Percentiles rank a stretch among this genome's conserved stretches.
Conservation (phyloP, 371 early-diverging fungal species). For the Rhizomucor pusillus region DNA sequence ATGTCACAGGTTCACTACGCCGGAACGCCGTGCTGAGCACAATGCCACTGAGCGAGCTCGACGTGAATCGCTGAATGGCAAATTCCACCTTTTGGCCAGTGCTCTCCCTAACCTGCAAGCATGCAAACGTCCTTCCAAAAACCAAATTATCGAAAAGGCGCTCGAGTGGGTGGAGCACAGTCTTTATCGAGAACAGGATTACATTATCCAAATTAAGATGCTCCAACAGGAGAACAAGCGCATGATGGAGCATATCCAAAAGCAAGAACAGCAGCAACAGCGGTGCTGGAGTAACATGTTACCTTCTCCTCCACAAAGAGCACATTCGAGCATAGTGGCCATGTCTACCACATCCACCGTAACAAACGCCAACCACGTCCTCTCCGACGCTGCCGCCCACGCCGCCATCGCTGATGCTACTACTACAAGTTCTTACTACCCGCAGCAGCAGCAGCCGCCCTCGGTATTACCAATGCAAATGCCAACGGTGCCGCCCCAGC, state of each 20-base stretch:
- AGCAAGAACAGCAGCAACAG: conserved; percentile 1
- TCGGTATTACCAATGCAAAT: too few species aligned
- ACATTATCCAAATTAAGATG: conserved; percentile 23
- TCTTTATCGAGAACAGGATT: conserved; percentile 24
- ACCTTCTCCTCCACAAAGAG: too few species aligned
- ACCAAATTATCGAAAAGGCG: conserved; percentile 66
- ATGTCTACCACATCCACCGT: too few species aligned
- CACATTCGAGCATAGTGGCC: too few species aligned
- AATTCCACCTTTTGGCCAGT: conserved; percentile 65
- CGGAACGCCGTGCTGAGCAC: conserved; percentile 62
- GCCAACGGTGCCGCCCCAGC: too few species aligned
- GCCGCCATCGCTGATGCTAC: too few species aligned
- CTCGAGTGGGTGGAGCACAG: conserved; percentile 51
- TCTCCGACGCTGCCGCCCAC: too few species aligned
- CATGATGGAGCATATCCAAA: conserved; percentile 4
- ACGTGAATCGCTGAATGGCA: conserved; percentile 63
- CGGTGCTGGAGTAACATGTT: background rate
- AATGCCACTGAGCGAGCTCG: conserved; percentile 77
- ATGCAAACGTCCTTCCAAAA: conserved; percentile 65
- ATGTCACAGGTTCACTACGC: background rate
- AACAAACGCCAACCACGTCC: too few species aligned
- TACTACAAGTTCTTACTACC: too few species aligned
- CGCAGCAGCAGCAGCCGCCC: too few species aligned
- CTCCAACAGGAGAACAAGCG: conserved; percentile 33
- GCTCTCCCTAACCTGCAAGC: conserved; percentile 60